Base-by-base conservation (phyloP, 371 early-diverging fungal species). In the Mucor indicus region DNA sequence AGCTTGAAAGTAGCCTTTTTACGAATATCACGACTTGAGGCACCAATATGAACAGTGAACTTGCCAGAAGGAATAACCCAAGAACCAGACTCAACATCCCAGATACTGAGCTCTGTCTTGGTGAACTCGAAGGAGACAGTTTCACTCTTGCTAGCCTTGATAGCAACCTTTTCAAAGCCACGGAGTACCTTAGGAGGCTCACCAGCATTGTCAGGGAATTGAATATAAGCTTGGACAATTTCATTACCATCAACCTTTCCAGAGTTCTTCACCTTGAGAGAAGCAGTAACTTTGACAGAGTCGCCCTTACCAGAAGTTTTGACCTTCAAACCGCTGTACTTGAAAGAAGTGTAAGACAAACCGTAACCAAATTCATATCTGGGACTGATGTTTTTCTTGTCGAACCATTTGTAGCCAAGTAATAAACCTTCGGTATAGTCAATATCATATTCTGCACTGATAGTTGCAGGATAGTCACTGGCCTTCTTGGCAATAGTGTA, bases 281-380 rank as follows among this genome's bases (percentile, higher is more conserved):
- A 9, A 4, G 15, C 50, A 8, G 77, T 44, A 25, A 77, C 74
- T 19, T 42, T 48, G 31, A 55, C 40, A 11, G 16, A 2, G 5
- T 38, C 38, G 3, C 31, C 35, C 17, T 40, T 43, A 22, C 36
- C 44, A 25, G 32, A 22, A 13, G 35, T 22, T 38, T 39, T 43
- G 9, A 59, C 27, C 30, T 44, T 53, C 17, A 80, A 38, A 20
- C 65, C 38, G 21, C 59, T 57, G 55, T 81, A 82, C 4, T 47
- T 48, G 51, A 83, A 85, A 13, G 38, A 66, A 16, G 86, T 77
- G 62, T 83, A 85, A 4, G 82, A 79, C n/a, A 85, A 53, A 24
- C 86, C 86, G 54, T 69, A 71, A 27, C 84, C 86, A 35, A 85
- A 85, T 13, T 64, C 59, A 50, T 75, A 80, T 9, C 74, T 41